Evolutionary conservation across 768 basidiomycete species (phyloP).

Genomic region (Krasilnikovozyma curviuscula): DNA sequence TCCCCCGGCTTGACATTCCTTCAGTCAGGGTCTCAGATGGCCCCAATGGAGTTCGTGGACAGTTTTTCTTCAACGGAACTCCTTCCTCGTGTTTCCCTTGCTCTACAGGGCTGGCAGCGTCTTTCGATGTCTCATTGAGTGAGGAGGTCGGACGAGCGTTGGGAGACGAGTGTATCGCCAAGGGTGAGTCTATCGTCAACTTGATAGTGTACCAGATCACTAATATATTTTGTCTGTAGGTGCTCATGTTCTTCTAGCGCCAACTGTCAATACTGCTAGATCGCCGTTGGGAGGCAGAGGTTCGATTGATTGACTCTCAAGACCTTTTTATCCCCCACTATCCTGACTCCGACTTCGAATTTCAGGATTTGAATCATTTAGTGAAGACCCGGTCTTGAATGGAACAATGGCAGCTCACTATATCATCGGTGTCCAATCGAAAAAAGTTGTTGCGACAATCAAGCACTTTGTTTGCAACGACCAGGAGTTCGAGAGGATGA

Average conservation of each 20-base stretch:
- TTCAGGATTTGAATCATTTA: slow-evolving; percentile 46
- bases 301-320: background rate
- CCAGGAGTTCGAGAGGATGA: slow-evolving; percentile 50
- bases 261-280: slow-evolving; percentile 57
- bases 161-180: slow-evolving; percentile 45
- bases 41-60: slow-evolving; percentile 42
- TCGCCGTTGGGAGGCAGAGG: slow-evolving; percentile 6
- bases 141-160: slow-evolving; percentile 39
- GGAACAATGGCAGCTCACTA: slow-evolving; percentile 45
- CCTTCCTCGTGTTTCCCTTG: slow-evolving; percentile 50
- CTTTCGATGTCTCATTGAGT: slow-evolving; percentile 45
- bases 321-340: background rate
- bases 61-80: slow-evolving; percentile 35
- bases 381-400: slow-evolving; percentile 49
- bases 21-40: slow-evolving; percentile 33
- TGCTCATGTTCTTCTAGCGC: slow-evolving; percentile 35
- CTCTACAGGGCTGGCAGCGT: slow-evolving; percentile 49
- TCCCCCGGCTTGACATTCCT: slow-evolving; percentile 43
- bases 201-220: background rate
- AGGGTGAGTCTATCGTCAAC: slow-evolving; percentile 36
- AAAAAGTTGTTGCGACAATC: slow-evolving; percentile 49
- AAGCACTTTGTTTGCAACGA: slow-evolving; percentile 55
- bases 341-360: slow-evolving; percentile 20
- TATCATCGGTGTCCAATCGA: slow-evolving; percentile 46
- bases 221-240: background rate